A percentile compares a stretch with the other conserved stretches of the same genome.
Conservation (phyloP, 176 grass and related monocot species). For the Oryza brachyantha region DNA sequence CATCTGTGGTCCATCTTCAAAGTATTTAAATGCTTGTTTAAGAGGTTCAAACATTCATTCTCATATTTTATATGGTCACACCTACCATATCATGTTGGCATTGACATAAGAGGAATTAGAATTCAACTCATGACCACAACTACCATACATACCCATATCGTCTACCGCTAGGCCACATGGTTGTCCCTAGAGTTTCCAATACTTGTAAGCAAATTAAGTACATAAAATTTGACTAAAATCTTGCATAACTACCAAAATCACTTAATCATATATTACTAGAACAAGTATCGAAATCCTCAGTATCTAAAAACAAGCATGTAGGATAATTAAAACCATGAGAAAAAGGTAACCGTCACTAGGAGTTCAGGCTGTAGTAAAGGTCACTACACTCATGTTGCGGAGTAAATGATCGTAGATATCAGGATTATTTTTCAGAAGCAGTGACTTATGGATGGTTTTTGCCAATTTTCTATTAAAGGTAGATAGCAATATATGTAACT, state of each 20-base stretch:
- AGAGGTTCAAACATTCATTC: neutral
- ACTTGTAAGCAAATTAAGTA: neutral
- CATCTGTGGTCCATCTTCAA: neutral
- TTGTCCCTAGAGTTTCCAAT: too few species aligned
- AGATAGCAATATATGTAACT: neutral
- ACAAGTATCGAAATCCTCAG: neutral
- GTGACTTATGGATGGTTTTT: neutral
- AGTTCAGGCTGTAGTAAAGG: neutral
- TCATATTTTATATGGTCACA: neutral
- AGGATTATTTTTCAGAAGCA: neutral
- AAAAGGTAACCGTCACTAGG: neutral
- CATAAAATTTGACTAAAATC: neutral
- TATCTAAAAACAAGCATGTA: too few species aligned
- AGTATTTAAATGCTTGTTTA: neutral
- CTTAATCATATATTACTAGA: neutral
- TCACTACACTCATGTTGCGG: neutral
- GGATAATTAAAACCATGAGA: neutral
- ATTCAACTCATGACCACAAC: neutral
- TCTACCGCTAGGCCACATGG: neutral
- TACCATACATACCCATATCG: neutral
- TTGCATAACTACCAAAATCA: neutral
- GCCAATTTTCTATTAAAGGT: neutral
- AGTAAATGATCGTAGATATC: neutral
- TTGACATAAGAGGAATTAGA: neutral
- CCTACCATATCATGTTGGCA: too few species aligned